A percentile compares a stretch with the other conserved stretches of the same genome.
Evolutionary conservation across 2,329 filamentous ascomycete genomes (phyloP).

Genomic region (Alternaria arborescens): DNA sequence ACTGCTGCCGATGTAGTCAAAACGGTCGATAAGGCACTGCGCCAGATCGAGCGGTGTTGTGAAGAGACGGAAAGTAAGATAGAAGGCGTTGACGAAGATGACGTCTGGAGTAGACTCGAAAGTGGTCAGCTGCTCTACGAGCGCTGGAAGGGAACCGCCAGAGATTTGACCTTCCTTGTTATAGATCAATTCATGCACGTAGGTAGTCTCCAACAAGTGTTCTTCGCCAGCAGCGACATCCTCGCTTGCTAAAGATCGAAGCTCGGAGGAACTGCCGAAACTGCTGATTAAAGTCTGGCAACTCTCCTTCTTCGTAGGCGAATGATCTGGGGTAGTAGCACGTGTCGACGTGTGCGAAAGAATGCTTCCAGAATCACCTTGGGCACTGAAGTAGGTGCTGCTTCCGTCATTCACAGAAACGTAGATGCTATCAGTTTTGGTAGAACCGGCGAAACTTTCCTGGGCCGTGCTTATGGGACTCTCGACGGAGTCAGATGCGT

Average conservation of each 20-base stretch:
- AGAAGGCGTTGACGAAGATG: slow-evolving; percentile 92
- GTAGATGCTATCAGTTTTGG: slow-evolving; percentile 69
- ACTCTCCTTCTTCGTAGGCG: slow-evolving; percentile 60
- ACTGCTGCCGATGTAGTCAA: slow-evolving; percentile 87
- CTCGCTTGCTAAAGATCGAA: slow-evolving; percentile 71
- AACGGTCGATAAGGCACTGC: slow-evolving; percentile 84
- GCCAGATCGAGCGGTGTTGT: slow-evolving; percentile 82
- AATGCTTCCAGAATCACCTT: slow-evolving; percentile 81
- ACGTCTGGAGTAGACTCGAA: slow-evolving; percentile 93
- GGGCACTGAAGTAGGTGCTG: slow-evolving; percentile 76
- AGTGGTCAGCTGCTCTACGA: slow-evolving; percentile 93
- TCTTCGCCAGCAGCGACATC: slow-evolving; percentile 82
- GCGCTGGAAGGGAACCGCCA: slow-evolving; percentile 85
- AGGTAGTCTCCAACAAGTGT: slow-evolving; percentile 89
- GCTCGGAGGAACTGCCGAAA: slow-evolving; percentile 70
- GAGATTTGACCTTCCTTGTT: slow-evolving; percentile 97
- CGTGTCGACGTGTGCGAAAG: slow-evolving; percentile 84
- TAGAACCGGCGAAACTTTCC: slow-evolving; percentile 37
- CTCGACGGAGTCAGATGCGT: slow-evolving; percentile 38
- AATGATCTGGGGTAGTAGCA: slow-evolving; percentile 83
- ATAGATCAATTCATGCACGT: slow-evolving; percentile 86
- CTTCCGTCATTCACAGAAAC: slow-evolving; percentile 80
- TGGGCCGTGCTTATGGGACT: slow-evolving; percentile 49
- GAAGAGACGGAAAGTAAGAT: slow-evolving; percentile 94
- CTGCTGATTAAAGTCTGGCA: slow-evolving; percentile 69